Evolutionary conservation across 257 asterid genomes (phyloP).

Genomic region (Solanum appendiculatum): DNA sequence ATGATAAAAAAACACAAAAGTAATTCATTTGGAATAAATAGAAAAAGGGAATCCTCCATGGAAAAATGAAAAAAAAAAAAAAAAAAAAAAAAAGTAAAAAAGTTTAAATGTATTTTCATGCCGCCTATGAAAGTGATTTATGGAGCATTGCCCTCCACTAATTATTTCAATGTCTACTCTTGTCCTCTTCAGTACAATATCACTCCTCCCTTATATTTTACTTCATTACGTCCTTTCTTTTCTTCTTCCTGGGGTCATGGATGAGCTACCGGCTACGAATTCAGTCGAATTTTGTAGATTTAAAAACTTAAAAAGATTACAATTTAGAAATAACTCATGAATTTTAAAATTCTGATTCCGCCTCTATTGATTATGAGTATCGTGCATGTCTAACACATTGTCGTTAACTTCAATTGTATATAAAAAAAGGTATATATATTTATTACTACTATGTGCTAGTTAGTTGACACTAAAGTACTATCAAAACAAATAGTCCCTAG

Average conservation of each 20-base stretch:
- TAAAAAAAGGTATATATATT: background rate
- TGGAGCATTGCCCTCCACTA: background rate
- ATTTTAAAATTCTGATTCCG: background rate
- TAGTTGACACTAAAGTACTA: background rate
- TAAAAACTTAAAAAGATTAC: rapidly evolving
- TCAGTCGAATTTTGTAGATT: background rate
- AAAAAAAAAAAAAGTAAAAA: background rate
- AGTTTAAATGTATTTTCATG: background rate
- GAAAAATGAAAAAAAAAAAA: background rate
- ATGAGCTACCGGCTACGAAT: background rate
- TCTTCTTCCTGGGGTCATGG: background rate
- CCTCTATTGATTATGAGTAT: background rate
- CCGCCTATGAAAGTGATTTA: background rate
- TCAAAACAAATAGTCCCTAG: background rate
- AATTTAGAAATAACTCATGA: background rate
- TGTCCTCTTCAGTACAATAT: background rate
- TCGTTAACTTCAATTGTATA: background rate
- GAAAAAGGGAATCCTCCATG: background rate
- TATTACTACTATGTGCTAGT: background rate
- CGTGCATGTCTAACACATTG: background rate
- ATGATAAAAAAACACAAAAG: no score
- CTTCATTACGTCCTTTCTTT: background rate
- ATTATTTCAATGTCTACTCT: background rate
- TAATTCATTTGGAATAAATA: background rate
- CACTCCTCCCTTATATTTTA: background rate